Conservation (phyloP, 495 filamentous ascomycete species). For the Penicillium alfredii region DNA sequence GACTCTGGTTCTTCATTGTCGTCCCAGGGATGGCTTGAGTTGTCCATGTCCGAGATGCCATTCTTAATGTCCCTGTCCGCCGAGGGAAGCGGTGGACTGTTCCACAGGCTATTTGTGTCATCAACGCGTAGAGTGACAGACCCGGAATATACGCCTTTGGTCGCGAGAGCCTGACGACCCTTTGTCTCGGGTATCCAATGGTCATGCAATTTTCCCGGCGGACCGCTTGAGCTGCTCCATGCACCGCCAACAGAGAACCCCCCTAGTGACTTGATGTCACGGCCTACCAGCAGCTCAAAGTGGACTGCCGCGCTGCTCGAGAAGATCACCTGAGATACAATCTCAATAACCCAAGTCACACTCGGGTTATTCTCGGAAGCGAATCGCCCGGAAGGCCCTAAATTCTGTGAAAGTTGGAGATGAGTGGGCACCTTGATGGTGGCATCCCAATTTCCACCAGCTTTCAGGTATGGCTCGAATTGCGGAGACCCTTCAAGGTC, state of each 20-base stretch:
- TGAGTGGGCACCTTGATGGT: slow-evolving; percentile 66
- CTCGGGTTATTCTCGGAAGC: slow-evolving; percentile 35
- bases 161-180: slow-evolving; percentile 44
- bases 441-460: slow-evolving; percentile 78
- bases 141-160: slow-evolving; percentile 71
- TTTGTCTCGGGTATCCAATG: slow-evolving; percentile 49
- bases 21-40: neutral
- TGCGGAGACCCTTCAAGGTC: slow-evolving; percentile 64
- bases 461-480: slow-evolving; percentile 94
- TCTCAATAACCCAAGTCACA: slow-evolving; percentile 85
- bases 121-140: slow-evolving; percentile 74
- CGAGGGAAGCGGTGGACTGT: slow-evolving; percentile 72
- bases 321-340: slow-evolving; percentile 87
- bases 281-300: slow-evolving; percentile 78
- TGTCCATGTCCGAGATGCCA: slow-evolving; percentile 14
- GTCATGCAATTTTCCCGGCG: slow-evolving; percentile 67
- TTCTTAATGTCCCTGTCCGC: slow-evolving; percentile 44
- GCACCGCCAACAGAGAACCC: slow-evolving; percentile 49
- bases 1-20: neutral
- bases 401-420: slow-evolving; percentile 27
- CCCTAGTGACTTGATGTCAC: slow-evolving; percentile 76
- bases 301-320: slow-evolving; percentile 81
- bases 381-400: slow-evolving; percentile 12
- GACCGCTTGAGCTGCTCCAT: slow-evolving; percentile 39
- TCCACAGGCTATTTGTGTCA: slow-evolving; percentile 86